Conservation (phyloP, 768 basidiomycete species). For the Xanthoconium purpureum region DNA sequence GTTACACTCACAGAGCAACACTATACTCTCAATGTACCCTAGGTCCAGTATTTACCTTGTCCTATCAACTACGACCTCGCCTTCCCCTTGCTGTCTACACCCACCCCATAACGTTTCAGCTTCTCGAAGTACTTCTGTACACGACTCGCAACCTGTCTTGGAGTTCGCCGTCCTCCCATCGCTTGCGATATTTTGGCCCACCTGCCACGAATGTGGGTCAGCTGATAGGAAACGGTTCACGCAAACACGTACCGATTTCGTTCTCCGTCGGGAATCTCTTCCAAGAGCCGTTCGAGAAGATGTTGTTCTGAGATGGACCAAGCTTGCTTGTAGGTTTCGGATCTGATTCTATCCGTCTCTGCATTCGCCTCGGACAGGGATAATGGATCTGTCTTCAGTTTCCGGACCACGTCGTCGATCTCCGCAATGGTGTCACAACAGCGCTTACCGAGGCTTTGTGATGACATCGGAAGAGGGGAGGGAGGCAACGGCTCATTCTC, state of each 20-base stretch:
- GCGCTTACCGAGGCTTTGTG: slow-evolving; percentile 27
- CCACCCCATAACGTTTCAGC: slow-evolving; percentile 69
- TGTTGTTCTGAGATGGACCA: slow-evolving; percentile 80
- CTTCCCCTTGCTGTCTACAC: slow-evolving; percentile 32
- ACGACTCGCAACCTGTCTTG: slow-evolving; percentile 82
- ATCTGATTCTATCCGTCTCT: slow-evolving; percentile 24
- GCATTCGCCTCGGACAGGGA: slow-evolving; percentile 17
- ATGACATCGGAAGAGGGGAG: slow-evolving; percentile 10
- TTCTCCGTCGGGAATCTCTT: slow-evolving; percentile 75
- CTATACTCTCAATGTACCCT: too few relatives aligned
- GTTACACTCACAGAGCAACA: neutral
- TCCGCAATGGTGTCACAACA: slow-evolving; percentile 21
- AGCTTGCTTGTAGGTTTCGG: slow-evolving; percentile 78
- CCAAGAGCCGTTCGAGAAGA: slow-evolving; percentile 67
- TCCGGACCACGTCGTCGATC: slow-evolving; percentile 13
- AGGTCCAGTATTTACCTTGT: neutral
- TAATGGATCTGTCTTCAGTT: slow-evolving; percentile 15
- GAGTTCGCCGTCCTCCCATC: slow-evolving; percentile 74
- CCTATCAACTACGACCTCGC: slow-evolving; percentile 15
- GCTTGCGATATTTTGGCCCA: slow-evolving; percentile 81
- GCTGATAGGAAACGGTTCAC: slow-evolving; percentile 1
- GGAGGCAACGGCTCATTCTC: slow-evolving; percentile 7
- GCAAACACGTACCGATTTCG: slow-evolving; percentile 56
- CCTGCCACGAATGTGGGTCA: slow-evolving; percentile 35
- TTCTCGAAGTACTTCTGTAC: slow-evolving; percentile 90